Base-by-base conservation (phyloP, 2,329 filamentous ascomycete species). In the Aspergillus latus region DNA sequence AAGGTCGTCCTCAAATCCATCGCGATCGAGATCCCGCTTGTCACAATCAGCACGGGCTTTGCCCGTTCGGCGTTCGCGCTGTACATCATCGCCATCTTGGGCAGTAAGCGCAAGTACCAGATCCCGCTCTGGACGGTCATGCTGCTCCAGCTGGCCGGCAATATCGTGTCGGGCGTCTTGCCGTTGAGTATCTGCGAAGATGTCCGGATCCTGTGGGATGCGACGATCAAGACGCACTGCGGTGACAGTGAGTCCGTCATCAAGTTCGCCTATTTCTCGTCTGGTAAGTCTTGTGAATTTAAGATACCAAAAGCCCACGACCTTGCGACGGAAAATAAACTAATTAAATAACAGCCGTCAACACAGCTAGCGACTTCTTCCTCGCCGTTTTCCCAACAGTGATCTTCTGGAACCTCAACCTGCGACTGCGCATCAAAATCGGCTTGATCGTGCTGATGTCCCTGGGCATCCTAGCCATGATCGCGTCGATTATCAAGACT, bases 401-500 rank as follows among this genome's bases (percentile, higher is more conserved):
- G 3, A 56, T 70, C 2, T 69, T 70, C 49, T 70, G 68, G 68
- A 68, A 63, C 26, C 57, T 70, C 4, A 69, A 69, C 42, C 52
- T 70, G 21, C 68, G 68, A 42, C 46, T 66, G 4, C 57, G 64
- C 15, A 64, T 70, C 58, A 70, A 70, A 39, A 54, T 68, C 49
- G 58, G 65, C 57, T 49, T 70, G 43, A 69, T 69, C 26, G 45
- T 52, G 9, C 59, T 70, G 1, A 60, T 70, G 21, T 68, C 64
- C 13, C 40, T 70, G 21, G 68, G 68, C 5, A 55, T 69, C n/a
- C 58, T 70, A 62, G 68, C 67, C 9, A 68, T 70, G 66, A 28
- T 67, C 16, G 67, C 68, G n/a, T 69, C 67, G 10, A 67, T 70
- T 42, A 62, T 70, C 59, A 70, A 70, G 44, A 67, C 66, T 11